A percentile compares a stretch with the other conserved stretches of the same genome.
Conservation (phyloP, 2,329 filamentous ascomycete species). For the Cytospora schulzeri region DNA sequence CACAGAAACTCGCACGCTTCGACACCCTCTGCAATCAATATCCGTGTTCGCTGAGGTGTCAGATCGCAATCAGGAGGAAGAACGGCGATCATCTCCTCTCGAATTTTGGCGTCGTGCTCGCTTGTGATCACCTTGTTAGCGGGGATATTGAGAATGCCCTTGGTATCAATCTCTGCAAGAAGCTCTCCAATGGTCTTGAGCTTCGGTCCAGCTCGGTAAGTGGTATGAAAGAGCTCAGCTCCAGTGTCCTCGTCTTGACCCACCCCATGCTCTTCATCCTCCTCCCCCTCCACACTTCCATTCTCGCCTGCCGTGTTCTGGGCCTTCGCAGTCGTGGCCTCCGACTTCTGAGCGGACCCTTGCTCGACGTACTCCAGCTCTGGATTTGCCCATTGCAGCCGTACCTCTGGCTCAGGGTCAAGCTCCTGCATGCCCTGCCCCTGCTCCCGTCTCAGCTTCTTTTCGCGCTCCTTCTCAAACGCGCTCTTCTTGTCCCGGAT, state of each 20-base stretch:
- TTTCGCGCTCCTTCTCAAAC: background rate
- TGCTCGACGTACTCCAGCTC: background rate
- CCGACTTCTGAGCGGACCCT: background rate
- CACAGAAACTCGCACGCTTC: background rate
- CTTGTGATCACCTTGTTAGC: background rate
- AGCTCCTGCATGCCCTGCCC: background rate
- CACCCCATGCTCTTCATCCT: background rate
- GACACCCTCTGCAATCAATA: background rate
- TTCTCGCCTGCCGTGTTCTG: background rate
- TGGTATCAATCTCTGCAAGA: background rate
- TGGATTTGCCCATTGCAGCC: background rate
- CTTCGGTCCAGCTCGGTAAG: background rate
- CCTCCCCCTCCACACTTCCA: background rate
- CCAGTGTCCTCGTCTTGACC: background rate
- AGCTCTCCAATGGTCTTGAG: slow-evolving; percentile 11
- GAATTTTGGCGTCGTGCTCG: background rate
- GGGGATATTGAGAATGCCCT: background rate
- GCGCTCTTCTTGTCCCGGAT: slow-evolving; percentile 3
- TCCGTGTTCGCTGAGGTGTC: background rate
- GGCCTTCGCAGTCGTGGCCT: background rate
- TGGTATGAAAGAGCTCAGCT: background rate
- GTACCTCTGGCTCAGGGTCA: background rate
- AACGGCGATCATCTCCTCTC: slow-evolving; percentile 8
- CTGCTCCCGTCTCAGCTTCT: background rate
- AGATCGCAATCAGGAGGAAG: background rate